phyloP scores from a whole-genome alignment of 441 rosid species.

The Syzygium malaccense region DNA sequence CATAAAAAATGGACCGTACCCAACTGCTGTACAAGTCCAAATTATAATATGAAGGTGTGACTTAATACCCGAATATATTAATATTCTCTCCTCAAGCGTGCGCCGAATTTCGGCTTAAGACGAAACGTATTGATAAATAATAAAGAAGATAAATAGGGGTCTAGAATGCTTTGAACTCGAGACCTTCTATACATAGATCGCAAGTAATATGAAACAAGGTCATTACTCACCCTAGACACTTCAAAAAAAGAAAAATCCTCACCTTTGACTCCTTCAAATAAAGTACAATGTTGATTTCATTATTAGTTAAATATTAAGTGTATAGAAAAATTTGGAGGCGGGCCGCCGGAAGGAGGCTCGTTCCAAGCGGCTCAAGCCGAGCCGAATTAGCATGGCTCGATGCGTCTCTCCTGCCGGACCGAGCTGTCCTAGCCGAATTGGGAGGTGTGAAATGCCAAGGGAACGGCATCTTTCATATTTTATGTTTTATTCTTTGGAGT shows the following conservation, averaged over 20 bases:
- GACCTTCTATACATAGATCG: not conserved
- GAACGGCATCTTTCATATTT: not conserved
- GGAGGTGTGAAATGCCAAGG: not conserved
- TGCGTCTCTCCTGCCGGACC: not conserved
- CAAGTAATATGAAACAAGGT: not conserved
- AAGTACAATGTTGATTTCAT: not conserved
- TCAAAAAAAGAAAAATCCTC: not conserved
- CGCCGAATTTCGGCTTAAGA: not conserved
- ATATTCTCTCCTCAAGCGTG: not conserved
- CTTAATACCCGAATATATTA: not conserved
- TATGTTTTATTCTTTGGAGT: not conserved
- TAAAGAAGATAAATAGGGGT: accelerated
- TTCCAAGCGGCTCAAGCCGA: not conserved
- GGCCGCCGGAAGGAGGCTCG: not conserved
- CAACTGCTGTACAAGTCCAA: accelerated
- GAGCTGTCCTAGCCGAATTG: not conserved
- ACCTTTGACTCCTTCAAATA: not conserved
- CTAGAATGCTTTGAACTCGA: not conserved
- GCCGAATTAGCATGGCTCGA: not conserved
- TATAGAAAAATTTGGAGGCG: not conserved
- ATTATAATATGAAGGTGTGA: accelerated
- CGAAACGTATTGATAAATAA: not conserved
- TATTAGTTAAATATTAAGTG: not conserved
- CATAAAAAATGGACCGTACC: not conserved
- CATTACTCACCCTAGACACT: not conserved